Base-by-base conservation (phyloP, 768 basidiomycete genomes). In the Termitomyces sp. region DNA sequence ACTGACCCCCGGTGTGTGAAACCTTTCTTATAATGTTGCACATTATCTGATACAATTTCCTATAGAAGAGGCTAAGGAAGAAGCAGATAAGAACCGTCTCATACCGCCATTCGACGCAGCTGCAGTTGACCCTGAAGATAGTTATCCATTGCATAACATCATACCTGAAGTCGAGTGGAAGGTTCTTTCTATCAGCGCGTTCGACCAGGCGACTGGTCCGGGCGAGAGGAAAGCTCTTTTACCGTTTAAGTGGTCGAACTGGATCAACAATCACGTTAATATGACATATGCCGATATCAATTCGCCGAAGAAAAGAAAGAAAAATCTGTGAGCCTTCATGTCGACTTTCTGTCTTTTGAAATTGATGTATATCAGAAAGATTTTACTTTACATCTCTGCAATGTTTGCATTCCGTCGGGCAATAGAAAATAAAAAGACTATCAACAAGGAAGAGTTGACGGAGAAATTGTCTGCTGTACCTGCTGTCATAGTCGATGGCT, bases 111-210 rank as follows among this genome's bases (percentile, higher is more conserved):
- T 88, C 66, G 81, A 91, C 62, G 68, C 78, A 13, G 72, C 78
- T 24, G 92, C 96, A 0, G 72, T 74, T 36, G 79, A 85, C 16
- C 86, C 90, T 1, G 79, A 81, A n/a, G 86, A 93, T 52, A 74
- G 88, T 18, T 94, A 93, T 66, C 78, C 84, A 11, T 68, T 91
- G 51, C 84, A 90, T 65, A 78, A 80, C 43, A 81, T 98, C 66
- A 87, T 97, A 38, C 84, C 92, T 0, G 85, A 90, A 56, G 78
- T 79, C 11, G 95, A 97, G 71, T 88, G 90, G 80, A 85, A 87
- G 58, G 78, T 86, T 1, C 75, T 97, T 22, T 79, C 83, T 16
- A 64, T 85, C 40, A 70, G 75, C 28, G 70, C 78, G 2, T 76
- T 94, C 51, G 77, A 86, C 49, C 70, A 78, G 13, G 83, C 85